phyloP scores from a whole-genome alignment of 176 grass and related monocot species.

The Guadua angustifolia region DNA sequence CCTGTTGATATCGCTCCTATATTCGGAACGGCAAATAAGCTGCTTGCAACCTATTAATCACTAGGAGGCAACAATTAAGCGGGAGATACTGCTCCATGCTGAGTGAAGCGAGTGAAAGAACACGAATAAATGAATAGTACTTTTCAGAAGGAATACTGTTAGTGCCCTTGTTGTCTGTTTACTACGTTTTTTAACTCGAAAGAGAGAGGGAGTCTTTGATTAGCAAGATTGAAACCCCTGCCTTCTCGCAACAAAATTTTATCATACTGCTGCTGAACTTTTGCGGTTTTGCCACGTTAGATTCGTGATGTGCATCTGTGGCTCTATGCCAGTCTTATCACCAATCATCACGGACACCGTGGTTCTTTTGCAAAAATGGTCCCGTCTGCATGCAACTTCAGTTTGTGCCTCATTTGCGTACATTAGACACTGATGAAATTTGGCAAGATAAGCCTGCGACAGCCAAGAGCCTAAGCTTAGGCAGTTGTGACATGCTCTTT shows the following conservation, averaged over 20 bases:
- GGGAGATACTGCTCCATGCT: background rate
- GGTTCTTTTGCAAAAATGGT: background rate
- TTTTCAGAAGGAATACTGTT: background rate
- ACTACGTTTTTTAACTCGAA: background rate
- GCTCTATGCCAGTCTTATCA: background rate
- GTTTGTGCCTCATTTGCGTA: background rate
- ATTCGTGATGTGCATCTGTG: background rate
- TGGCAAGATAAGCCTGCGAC: background rate
- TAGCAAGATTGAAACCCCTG: background rate
- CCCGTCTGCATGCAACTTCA: background rate
- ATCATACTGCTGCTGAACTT: background rate
- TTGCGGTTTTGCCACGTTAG: no score
- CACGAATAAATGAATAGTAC: no score
- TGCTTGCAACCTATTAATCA: constrained; percentile 44
- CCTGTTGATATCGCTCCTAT: constrained; percentile 80
- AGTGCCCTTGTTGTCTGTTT: background rate
- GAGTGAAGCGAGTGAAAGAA: no score
- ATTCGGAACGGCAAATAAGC: constrained; percentile 57
- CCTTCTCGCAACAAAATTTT: no score
- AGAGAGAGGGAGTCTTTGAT: constrained; percentile 6
- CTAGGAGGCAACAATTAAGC: background rate
- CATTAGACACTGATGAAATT: no score
- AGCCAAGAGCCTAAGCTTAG: background rate
- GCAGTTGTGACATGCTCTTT: background rate
- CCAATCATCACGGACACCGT: background rate